Evolutionary conservation across 73 alveolate species (phyloP).

Genomic region (Paramecium primaurelia): DNA sequence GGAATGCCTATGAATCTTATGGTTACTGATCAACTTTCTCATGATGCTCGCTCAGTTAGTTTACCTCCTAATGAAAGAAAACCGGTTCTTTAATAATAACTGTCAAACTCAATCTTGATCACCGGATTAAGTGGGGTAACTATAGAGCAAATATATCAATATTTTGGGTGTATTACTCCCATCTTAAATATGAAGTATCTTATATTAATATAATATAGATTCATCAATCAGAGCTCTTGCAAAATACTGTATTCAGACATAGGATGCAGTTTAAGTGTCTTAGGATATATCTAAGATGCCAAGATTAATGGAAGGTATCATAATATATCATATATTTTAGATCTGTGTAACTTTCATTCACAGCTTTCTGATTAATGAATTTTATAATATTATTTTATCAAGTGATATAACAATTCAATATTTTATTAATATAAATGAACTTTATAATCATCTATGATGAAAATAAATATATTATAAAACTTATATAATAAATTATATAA

Average conservation of each 20-base stretch:
- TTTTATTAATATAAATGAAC: too few species aligned
- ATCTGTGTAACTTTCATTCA: constrained; percentile 50
- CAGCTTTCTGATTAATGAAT: constrained; percentile 47
- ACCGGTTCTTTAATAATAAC: not conserved
- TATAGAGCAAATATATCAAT: not conserved
- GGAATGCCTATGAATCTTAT: constrained; percentile 10
- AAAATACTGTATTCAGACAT: constrained; percentile 1
- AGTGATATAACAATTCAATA: not conserved
- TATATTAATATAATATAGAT: not conserved
- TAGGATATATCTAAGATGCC: constrained; percentile 22
- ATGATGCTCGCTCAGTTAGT: not conserved
- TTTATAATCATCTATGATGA: too few species aligned
- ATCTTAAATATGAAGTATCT: constrained; percentile 13
- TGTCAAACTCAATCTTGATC: not conserved
- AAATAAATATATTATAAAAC: not conserved
- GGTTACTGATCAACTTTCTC: not conserved
- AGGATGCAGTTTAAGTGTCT: constrained; percentile 6
- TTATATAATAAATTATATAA: not conserved
- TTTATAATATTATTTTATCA: not conserved
- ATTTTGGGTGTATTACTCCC: constrained; percentile 33
- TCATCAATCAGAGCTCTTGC: constrained; percentile 5
- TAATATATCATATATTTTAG: not conserved
- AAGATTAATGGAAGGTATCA: constrained; percentile 47
- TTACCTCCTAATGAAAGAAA: constrained; percentile 16
- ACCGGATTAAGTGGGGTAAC: not conserved